Evolutionary conservation across 805 yeast genomes (phyloP).

Genomic region (Saccharomyces mikatae): DNA sequence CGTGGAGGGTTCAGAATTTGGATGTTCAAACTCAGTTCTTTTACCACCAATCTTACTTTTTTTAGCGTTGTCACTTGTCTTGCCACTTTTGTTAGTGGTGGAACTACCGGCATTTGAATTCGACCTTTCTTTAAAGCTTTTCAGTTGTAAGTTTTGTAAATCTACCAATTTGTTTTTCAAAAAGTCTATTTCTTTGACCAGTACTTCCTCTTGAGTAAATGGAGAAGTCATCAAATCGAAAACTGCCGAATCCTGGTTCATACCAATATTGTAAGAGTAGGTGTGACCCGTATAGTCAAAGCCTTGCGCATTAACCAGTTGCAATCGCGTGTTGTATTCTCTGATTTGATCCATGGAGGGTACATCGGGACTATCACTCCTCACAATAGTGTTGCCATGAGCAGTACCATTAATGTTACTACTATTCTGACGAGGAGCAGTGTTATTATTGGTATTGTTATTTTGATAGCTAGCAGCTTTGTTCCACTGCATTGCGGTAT

Average conservation of each 20-base stretch:
- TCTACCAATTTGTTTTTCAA: conserved; percentile 13
- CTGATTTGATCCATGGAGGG: conserved; percentile 12
- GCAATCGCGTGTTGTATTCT: conserved; percentile 11
- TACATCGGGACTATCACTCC: conserved; percentile 2
- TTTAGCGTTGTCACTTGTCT: neutral
- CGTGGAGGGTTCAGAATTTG: neutral
- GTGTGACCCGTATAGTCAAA: neutral
- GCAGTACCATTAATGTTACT: neutral
- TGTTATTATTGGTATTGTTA: neutral
- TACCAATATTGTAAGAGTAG: neutral
- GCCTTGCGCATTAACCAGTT: conserved; percentile 8
- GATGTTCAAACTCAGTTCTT: neutral
- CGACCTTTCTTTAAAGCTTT: neutral
- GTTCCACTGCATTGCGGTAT: neutral
- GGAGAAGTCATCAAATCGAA: conserved; percentile 11
- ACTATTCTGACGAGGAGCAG: neutral
- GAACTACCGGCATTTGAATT: neutral
- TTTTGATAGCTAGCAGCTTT: neutral
- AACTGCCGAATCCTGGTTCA: conserved; percentile 3
- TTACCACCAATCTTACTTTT: neutral
- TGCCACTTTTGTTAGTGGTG: neutral
- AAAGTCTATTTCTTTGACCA: conserved; percentile 17
- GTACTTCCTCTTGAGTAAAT: conserved; percentile 15
- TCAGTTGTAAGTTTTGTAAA: conserved; percentile 5
- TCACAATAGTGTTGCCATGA: neutral